phyloP scores from a whole-genome alignment of 805 yeast species.

The Debaryomyces hansenii region DNA sequence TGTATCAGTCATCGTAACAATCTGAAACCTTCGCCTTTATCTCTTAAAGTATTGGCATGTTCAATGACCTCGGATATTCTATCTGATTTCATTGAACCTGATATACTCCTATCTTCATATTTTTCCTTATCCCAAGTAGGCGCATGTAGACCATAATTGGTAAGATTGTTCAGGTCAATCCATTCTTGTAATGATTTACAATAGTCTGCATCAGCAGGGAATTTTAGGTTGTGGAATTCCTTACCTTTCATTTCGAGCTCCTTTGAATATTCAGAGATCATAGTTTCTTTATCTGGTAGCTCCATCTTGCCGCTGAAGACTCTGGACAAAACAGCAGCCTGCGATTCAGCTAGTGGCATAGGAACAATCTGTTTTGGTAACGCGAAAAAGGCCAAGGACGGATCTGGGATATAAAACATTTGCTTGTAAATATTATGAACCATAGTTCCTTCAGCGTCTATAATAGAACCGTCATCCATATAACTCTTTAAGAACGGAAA shows the following conservation, averaged over 20 bases:
- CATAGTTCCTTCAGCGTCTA: constrained; percentile 33
- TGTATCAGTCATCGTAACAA: too few species aligned
- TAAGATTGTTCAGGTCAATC: constrained; percentile 8
- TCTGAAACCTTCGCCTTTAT: too few species aligned
- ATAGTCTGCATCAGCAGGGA: constrained; percentile 62
- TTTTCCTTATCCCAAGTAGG: constrained; percentile 8
- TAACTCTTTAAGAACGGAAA: constrained; percentile 33
- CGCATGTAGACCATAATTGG: constrained; percentile 7
- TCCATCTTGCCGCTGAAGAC: constrained; percentile 40
- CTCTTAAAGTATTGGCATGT: too few species aligned
- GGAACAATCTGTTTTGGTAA: constrained; percentile 49
- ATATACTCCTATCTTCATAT: constrained; percentile 1
- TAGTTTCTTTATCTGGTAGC: constrained; percentile 40
- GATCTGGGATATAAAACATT: constrained; percentile 46
- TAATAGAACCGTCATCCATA: constrained; percentile 15
- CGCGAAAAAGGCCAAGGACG: constrained; percentile 43
- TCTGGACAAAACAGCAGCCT: constrained; percentile 44
- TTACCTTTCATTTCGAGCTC: constrained; percentile 27
- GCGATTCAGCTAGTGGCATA: constrained; percentile 51
- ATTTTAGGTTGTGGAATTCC: constrained; percentile 42
- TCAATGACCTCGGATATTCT: constrained; percentile 8
- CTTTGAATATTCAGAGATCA: constrained; percentile 29
- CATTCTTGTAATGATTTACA: constrained; percentile 39
- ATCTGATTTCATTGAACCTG: constrained; percentile 6
- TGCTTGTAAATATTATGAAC: constrained; percentile 45